Percentiles rank a stretch among this genome's conserved stretches.
These are phyloP conservation scores for Ophiocordyceps polyrhachis-furcata DNA, from an alignment of 2,329 filamentous ascomycete genomes.

Conservation along the genomic window DNA sequence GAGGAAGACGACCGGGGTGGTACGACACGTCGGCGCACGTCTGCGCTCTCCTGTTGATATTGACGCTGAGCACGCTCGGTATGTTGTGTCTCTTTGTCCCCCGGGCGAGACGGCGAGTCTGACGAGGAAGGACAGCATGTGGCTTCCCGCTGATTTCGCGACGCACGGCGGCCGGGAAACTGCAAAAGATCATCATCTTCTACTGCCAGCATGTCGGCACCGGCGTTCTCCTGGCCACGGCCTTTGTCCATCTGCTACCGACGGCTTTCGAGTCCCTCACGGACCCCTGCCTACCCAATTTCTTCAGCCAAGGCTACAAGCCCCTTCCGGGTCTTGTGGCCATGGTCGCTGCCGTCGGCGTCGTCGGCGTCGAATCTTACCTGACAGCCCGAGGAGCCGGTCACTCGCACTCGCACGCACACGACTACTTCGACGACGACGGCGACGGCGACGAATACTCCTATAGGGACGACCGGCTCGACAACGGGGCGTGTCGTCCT, in stretches of 20 bases:
- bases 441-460: constrained; percentile 34
- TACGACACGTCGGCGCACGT: constrained; percentile 53
- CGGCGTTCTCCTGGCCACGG: constrained; percentile 69
- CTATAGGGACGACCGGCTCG: constrained; percentile 8
- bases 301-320: constrained; percentile 63
- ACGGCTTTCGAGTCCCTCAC: constrained; percentile 49
- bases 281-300: constrained; percentile 53
- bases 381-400: constrained; percentile 53
- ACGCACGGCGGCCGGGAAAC: constrained; percentile 34
- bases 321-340: constrained; percentile 67
- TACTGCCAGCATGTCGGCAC: constrained; percentile 61
- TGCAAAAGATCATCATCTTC: constrained; percentile 42
- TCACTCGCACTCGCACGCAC: constrained; percentile 38
- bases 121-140: constrained; percentile 28
- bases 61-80: constrained; percentile 40
- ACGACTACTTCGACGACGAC: constrained; percentile 30
- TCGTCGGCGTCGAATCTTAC: constrained; percentile 77
- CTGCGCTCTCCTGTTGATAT: constrained; percentile 47
- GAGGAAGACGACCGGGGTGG: constrained; percentile 28
- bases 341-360: constrained; percentile 64
- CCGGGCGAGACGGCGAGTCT: neutral
- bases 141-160: constrained; percentile 47
- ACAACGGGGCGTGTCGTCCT: constrained; percentile 12
- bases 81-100: constrained; percentile 2
- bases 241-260: constrained; percentile 60